phyloP scores from a whole-genome alignment of 176 grass and related monocot genomes.

The Eragrostis nindensis region DNA sequence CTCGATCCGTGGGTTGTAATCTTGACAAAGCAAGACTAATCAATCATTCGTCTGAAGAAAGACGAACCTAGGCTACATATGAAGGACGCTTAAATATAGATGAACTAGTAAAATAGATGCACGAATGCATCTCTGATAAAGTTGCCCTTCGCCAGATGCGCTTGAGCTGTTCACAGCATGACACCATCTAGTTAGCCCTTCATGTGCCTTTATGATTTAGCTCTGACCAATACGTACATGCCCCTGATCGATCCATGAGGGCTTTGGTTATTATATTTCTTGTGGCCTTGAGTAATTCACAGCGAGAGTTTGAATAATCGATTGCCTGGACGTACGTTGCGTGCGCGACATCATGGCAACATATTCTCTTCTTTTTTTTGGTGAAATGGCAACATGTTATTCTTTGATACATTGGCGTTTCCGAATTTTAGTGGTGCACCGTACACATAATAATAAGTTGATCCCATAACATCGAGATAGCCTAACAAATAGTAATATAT shows the following conservation, averaged over 20 bases:
- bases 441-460: neutral
- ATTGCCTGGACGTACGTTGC: neutral
- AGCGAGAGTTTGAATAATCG: neutral
- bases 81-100: neutral
- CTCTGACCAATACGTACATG: neutral
- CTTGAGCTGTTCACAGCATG: neutral
- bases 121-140: slow-evolving; percentile 9
- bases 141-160: neutral
- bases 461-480: neutral
- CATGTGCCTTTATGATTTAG: neutral
- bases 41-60: slow-evolving; percentile 25
- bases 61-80: neutral
- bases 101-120: slow-evolving; percentile 6
- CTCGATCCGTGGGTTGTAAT: neutral
- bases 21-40: neutral
- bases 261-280: slow-evolving; percentile 29
- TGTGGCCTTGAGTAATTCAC: neutral
- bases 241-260: neutral
- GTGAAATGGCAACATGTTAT: too few species aligned
- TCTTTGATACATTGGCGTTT: slow-evolving; percentile 42
- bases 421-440: slow-evolving; percentile 29
- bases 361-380: too few species aligned
- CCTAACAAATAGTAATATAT: neutral
- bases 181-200: neutral
- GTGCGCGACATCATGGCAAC: neutral